Base-by-base conservation (phyloP, 495 filamentous ascomycete species). In the Penicillium alfredii region DNA sequence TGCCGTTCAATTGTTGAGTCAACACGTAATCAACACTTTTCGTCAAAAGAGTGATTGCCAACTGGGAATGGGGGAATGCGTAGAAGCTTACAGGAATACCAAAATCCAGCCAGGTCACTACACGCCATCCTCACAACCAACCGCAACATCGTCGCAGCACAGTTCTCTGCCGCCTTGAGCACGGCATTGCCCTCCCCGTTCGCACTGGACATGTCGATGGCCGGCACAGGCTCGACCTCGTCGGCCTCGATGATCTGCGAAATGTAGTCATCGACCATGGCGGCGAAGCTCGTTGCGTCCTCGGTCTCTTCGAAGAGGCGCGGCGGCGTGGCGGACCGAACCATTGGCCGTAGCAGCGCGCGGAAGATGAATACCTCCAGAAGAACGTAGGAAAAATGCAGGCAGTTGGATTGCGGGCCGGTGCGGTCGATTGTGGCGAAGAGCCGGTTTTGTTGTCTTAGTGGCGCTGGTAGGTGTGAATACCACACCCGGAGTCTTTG, bases 81-180 rank as follows among this genome's bases (percentile, higher is more conserved):
- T n/a, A n/a, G 4, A 26, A 38, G 10, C 41, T 20, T 30, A 48
- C 49, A 47, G 19, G 37, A 49, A 33, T 45, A 45, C 45, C 40
- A 50, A 17, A 47, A 53, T 11, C 30, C 32, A 8, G 38, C 35
- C 12, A 49, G 29, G 30, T 49, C 39, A 28, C 35, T 25, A 14
- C 30, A 38, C 4, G 15, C 16, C 38, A 48, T 39, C 8, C 41
- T 34, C 31, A 44, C 36, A 10, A 48, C 49, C 9, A 39, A 42
- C 1, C 36, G 34, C 4, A 47, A 20, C 31, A 45, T 47, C n/a
- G 26, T 47, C 4, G 39, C 42, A 3, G 36, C 41, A 26, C 44
- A 51, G 9, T 41, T 49, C 18, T 51, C 40, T 3, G 51, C 41
- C 1, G 47, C 41, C 11, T 46, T 46, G 11, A 53, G 28, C 10